These are phyloP conservation scores for Durotheca rogersii DNA, from an alignment of 495 filamentous ascomycete species.

Conservation along the genomic window DNA sequence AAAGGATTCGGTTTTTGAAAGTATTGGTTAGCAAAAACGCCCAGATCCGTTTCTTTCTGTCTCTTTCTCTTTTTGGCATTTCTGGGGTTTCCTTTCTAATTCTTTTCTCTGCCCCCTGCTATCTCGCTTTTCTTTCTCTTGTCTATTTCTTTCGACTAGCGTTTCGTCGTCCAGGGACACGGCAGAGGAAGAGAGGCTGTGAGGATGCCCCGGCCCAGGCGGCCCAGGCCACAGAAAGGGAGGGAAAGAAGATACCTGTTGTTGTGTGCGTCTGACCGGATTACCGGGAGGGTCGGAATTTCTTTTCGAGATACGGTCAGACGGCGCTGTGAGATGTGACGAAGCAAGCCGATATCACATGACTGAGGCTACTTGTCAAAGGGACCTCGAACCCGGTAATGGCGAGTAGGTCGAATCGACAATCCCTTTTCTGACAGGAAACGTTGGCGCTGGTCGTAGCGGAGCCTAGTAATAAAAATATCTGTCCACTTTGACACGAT, in stretches of 20 bases:
- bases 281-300: constrained; percentile 15
- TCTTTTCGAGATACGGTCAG: constrained; percentile 15
- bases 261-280: constrained; percentile 16
- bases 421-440: no score
- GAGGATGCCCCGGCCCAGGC: no score
- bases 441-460: constrained; percentile 16
- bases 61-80: no score
- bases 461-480: constrained; percentile 8
- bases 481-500: constrained; percentile 10
- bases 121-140: no score
- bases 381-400: constrained; percentile 11
- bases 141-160: constrained; percentile 11
- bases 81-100: no score
- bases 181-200: no score
- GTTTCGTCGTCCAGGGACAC: constrained; percentile 13
- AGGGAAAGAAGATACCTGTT: constrained; percentile 1
- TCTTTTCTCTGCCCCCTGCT: no score
- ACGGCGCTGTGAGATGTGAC: constrained; percentile 27
- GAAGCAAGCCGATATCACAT: constrained; percentile 27
- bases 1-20: constrained; percentile 10
- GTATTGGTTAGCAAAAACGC: constrained; percentile 10
- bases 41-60: not conserved
- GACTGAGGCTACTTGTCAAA: constrained; percentile 21
- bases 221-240: constrained; percentile 1
- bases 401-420: no score